Percentiles rank a stretch among this genome's conserved stretches.
These are phyloP conservation scores for Blastocladiella britannica DNA, from an alignment of 192 early-diverging fungal genomes.

Conservation along the genomic window DNA sequence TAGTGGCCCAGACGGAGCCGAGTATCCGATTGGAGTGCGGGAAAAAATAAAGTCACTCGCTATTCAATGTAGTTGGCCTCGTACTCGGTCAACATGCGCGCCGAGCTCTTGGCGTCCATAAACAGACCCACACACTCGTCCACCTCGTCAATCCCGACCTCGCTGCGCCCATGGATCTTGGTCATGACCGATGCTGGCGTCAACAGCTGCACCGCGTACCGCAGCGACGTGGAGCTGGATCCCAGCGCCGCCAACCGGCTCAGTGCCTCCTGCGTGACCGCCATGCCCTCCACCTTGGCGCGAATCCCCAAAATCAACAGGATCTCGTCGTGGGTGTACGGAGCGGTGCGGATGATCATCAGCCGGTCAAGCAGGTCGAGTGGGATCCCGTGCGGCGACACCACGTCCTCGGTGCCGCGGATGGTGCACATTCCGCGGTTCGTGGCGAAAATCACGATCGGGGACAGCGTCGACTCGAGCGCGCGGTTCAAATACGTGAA, in stretches of 20 bases:
- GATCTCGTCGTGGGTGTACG: constrained; percentile 81
- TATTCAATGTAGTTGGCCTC: background rate
- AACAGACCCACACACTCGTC: constrained; percentile 73
- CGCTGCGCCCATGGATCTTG: constrained; percentile 60
- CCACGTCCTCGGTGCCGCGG: constrained; percentile 54
- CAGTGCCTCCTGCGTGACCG: constrained; percentile 52
- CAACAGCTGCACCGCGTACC: constrained; percentile 77
- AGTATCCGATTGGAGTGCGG: no score
- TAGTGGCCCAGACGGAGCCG: no score
- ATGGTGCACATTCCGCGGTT: constrained; percentile 83
- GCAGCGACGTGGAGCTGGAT: constrained; percentile 55
- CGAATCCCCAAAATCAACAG: constrained; percentile 78
- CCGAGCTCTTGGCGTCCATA: constrained; percentile 65
- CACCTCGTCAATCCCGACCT: constrained; percentile 65
- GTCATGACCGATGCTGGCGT: constrained; percentile 77
- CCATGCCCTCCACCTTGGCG: constrained; percentile 71
- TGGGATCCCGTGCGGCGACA: constrained; percentile 86
- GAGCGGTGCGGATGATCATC: constrained; percentile 83
- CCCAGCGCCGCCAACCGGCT: constrained; percentile 66
- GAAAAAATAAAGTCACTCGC: no score
- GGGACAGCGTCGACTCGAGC: constrained; percentile 80
- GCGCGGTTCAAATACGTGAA: constrained; percentile 98
- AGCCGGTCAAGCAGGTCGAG: constrained; percentile 88
- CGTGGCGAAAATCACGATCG: constrained; percentile 94
- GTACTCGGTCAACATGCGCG: constrained; percentile 38